Percentiles rank a stretch among this genome's conserved stretches.
Evolutionary conservation across 306 rosid genomes (phyloP).

Genomic region (Castanopsis chinensis): DNA sequence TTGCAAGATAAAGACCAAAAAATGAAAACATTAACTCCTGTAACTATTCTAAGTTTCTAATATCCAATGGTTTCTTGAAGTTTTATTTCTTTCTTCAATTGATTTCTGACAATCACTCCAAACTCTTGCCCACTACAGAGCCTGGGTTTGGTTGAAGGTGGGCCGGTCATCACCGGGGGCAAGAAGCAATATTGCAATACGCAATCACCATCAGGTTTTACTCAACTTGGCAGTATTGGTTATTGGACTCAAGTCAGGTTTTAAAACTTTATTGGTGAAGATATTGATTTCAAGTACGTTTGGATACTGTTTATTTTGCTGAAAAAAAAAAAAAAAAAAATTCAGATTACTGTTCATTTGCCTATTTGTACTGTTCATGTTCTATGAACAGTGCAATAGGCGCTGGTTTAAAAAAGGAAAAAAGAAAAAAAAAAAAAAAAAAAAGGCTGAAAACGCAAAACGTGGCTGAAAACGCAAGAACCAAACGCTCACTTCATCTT

Average conservation of each 20-base stretch:
- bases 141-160: not conserved
- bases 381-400: too few species aligned
- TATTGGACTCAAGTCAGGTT: not conserved
- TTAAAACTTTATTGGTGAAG: not conserved
- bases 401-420: too few species aligned
- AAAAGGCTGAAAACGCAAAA: too few species aligned
- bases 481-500: too few species aligned
- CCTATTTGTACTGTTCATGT: too few species aligned
- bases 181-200: not conserved
- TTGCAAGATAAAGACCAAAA: slow-evolving; percentile 42
- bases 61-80: not conserved
- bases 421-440: too few species aligned
- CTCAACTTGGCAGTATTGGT: not conserved
- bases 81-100: not conserved
- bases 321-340: too few species aligned
- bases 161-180: not conserved
- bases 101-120: not conserved
- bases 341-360: too few species aligned
- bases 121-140: not conserved
- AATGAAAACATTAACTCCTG: not conserved
- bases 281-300: too few species aligned
- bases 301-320: too few species aligned
- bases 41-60: not conserved
- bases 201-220: not conserved
- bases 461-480: too few species aligned